A percentile compares a stretch with the other conserved stretches of the same genome.
phyloP scores from a whole-genome alignment of 2,329 filamentous ascomycete genomes.

The Epichloe elymi region DNA sequence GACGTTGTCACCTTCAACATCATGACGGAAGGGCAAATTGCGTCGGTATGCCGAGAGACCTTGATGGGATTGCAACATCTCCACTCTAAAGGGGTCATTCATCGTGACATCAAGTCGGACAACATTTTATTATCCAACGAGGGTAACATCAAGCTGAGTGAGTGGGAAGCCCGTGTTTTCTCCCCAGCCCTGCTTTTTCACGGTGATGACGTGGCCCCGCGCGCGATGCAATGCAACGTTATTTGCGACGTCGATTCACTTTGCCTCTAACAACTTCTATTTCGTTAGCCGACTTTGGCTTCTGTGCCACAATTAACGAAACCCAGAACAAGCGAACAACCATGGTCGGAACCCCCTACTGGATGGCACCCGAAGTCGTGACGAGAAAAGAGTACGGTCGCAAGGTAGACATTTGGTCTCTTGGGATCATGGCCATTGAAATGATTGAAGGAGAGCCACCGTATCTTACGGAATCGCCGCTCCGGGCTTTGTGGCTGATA shows the following conservation, averaged over 20 bases:
- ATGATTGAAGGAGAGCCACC: constrained; percentile 99
- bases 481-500: constrained; percentile 88
- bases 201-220: no score
- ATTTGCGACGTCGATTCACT: neutral
- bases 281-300: constrained; percentile 81
- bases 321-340: constrained; percentile 94
- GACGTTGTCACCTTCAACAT: constrained; percentile 99
- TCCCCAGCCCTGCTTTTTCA: neutral
- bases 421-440: constrained; percentile 99
- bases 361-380: constrained; percentile 99
- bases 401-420: constrained; percentile 96
- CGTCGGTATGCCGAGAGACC: constrained; percentile 88
- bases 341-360: constrained; percentile 98
- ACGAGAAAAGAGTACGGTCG: constrained; percentile 95
- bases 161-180: constrained; percentile 21
- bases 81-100: constrained; percentile 95
- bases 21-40: constrained; percentile 96
- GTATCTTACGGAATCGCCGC: constrained; percentile 86
- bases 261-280: constrained; percentile 11
- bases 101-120: constrained; percentile 97
- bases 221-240: no score
- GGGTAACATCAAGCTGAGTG: constrained; percentile 95
- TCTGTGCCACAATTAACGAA: constrained; percentile 97
- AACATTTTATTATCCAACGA: constrained; percentile 91
- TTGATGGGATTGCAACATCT: constrained; percentile 85